Conservation (phyloP, 2,329 filamentous ascomycete species). For the Cladosporium oxysporum region DNA sequence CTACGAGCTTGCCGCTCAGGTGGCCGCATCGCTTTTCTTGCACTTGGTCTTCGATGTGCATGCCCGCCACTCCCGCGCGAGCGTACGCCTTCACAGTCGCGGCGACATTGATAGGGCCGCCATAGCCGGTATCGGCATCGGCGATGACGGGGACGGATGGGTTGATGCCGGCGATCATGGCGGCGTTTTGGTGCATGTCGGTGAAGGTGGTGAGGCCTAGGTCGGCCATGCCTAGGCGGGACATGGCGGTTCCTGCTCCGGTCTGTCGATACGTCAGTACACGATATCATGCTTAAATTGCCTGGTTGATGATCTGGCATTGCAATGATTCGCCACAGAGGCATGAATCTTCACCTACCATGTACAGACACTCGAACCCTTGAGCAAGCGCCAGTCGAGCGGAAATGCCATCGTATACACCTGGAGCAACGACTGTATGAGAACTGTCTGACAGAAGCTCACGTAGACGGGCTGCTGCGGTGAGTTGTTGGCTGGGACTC, state of each 20-base stretch:
- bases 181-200: conserved; percentile 65
- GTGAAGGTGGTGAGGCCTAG: conserved; percentile 62
- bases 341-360: conserved; percentile 50
- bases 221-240: conserved; percentile 63
- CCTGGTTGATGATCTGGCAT: neutral
- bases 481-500: conserved; percentile 26
- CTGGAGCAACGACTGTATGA: conserved; percentile 57
- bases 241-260: conserved; percentile 63
- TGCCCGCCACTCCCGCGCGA: conserved; percentile 57
- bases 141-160: conserved; percentile 60
- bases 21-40: conserved; percentile 66
- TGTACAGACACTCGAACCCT: conserved; percentile 68
- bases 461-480: conserved; percentile 32
- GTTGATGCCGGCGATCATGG: conserved; percentile 64
- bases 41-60: conserved; percentile 65
- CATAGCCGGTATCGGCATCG: conserved; percentile 62
- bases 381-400: conserved; percentile 62
- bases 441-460: conserved; percentile 35
- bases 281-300: neutral
- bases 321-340: neutral
- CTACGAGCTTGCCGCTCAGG: conserved; percentile 60
- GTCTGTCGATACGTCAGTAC: conserved; percentile 46
- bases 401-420: conserved; percentile 69
- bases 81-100: conserved; percentile 32
- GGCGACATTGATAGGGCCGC: conserved; percentile 41